phyloP scores from a whole-genome alignment of 228 moss, liverwort and hornwort genomes.

The Sphagnum magellanicum region DNA sequence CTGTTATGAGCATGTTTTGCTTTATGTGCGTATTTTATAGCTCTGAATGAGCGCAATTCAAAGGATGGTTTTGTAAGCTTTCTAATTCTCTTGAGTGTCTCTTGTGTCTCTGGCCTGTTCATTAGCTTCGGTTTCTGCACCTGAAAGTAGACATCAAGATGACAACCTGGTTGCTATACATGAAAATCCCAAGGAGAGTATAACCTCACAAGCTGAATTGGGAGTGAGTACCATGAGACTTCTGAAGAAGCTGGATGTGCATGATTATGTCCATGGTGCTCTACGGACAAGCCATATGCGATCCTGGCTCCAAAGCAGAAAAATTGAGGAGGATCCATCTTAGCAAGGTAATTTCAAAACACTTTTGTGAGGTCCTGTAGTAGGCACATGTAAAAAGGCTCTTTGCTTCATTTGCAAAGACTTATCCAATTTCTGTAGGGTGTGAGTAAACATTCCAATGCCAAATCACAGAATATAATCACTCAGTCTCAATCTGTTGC shows the following conservation, averaged over 20 bases:
- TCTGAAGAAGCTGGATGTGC: slow-evolving; percentile 49
- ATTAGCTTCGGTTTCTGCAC: not conserved
- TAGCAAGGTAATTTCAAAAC: not conserved
- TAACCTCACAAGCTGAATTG: slow-evolving; percentile 2
- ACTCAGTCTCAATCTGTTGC: too few relatives aligned
- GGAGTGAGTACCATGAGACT: slow-evolving; percentile 37
- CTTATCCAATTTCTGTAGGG: too few relatives aligned
- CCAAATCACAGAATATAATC: too few relatives aligned
- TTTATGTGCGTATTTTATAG: not conserved
- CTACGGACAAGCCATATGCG: slow-evolving; percentile 37
- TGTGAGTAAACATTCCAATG: too few relatives aligned
- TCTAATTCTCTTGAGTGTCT: not conserved
- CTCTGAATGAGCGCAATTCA: not conserved
- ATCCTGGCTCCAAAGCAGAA: slow-evolving; percentile 36
- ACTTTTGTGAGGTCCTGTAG: too few relatives aligned
- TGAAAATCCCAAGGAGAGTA: not conserved
- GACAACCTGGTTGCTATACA: not conserved
- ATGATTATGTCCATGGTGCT: slow-evolving; percentile 47
- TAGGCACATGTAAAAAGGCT: too few relatives aligned
- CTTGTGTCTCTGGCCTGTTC: not conserved
- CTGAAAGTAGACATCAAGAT: not conserved
- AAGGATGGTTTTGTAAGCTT: not conserved
- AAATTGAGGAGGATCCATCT: slow-evolving; percentile 17
- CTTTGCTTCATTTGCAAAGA: too few relatives aligned
- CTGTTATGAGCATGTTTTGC: not conserved